These are phyloP conservation scores for Dianthus caryophyllus DNA, from an alignment of 148 eudicot species.

Conservation along the genomic window DNA sequence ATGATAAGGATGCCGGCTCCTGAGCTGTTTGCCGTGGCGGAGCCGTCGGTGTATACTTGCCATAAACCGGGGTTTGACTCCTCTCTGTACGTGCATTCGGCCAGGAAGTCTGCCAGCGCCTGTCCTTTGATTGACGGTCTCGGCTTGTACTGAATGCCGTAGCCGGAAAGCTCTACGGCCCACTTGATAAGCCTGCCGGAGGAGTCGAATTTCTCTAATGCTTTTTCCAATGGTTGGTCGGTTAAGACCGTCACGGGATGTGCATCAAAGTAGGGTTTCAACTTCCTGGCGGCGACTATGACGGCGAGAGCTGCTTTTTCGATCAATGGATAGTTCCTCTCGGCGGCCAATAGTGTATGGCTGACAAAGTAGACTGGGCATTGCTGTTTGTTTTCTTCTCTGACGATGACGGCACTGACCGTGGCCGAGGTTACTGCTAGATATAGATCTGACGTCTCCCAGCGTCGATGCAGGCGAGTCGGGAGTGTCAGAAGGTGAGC, in stretches of 20 bases:
- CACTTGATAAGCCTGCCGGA: neutral
- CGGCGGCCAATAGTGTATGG: no score
- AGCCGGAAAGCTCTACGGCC: neutral
- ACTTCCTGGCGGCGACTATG: neutral
- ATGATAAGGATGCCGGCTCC: no score
- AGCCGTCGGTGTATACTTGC: no score
- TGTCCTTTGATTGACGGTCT: neutral
- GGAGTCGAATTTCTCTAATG: neutral
- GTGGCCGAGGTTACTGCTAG: neutral
- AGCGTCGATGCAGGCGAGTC: neutral
- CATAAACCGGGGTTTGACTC: neutral
- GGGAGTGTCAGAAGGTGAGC: no score
- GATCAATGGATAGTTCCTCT: no score
- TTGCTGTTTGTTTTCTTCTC: no score
- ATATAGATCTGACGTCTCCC: neutral
- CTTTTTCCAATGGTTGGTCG: neutral
- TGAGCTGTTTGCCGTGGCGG: no score
- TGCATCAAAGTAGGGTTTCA: neutral
- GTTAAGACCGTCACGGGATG: neutral
- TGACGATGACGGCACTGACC: neutral
- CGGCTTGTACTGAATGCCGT: neutral
- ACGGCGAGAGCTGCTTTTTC: no score
- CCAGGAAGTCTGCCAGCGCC: neutral
- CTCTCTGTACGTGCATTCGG: neutral
- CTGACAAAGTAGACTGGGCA: no score